phyloP scores from a whole-genome alignment of 2,329 filamentous ascomycete species.

The Scedosporium dehoogii region DNA sequence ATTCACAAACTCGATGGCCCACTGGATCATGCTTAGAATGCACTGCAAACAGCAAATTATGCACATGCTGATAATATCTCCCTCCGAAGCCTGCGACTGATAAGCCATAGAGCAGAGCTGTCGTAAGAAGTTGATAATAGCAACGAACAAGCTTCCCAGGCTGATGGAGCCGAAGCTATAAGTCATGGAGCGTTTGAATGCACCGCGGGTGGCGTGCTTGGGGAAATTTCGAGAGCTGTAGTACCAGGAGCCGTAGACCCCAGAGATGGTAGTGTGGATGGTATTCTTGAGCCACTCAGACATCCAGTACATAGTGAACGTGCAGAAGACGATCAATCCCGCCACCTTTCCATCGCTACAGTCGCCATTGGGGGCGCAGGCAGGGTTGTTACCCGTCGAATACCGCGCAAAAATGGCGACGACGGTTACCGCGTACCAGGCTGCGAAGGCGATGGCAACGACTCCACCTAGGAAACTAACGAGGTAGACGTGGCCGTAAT shows the following conservation, averaged over 20 bases:
- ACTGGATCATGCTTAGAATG: constrained; percentile 67
- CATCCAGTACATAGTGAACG: constrained; percentile 90
- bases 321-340: constrained; percentile 75
- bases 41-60: constrained; percentile 69
- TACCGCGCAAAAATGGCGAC: constrained; percentile 82
- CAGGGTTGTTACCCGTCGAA: constrained; percentile 44
- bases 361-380: constrained; percentile 43
- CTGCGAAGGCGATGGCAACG: constrained; percentile 62
- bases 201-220: constrained; percentile 70
- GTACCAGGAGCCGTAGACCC: constrained; percentile 91
- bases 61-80: constrained; percentile 57
- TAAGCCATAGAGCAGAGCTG: constrained; percentile 74
- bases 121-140: constrained; percentile 75
- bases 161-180: constrained; percentile 90
- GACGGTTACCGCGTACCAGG: constrained; percentile 79
- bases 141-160: constrained; percentile 75
- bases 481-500: constrained; percentile 75
- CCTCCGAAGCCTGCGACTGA: constrained; percentile 51
- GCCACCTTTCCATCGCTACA: constrained; percentile 73
- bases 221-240: constrained; percentile 66
- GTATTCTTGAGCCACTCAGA: constrained; percentile 91
- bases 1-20: constrained; percentile 83
- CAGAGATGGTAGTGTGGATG: constrained; percentile 77
- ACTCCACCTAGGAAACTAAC: constrained; percentile 79
- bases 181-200: constrained; percentile 70